These are phyloP conservation scores for Cyclotella choctawhatcheeana DNA, from an alignment of 108 stramenopile genomes.

Conservation along the genomic window DNA sequence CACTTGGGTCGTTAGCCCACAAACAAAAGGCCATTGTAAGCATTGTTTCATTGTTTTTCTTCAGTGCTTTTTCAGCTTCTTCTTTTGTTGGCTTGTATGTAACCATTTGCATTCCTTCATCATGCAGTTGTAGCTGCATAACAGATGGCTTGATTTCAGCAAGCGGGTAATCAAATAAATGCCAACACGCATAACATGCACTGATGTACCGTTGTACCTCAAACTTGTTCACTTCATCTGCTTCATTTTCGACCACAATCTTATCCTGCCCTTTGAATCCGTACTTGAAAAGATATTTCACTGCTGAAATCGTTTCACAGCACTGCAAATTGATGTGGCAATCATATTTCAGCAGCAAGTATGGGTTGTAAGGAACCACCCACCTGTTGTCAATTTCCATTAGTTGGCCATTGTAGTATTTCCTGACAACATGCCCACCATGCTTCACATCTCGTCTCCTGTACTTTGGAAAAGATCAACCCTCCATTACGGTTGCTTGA, in stretches of 20 bases:
- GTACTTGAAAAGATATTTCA: conserved; percentile 29
- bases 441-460: background rate
- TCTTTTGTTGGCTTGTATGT: background rate
- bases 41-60: background rate
- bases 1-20: background rate
- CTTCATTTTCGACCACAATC: conserved; percentile 2
- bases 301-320: conserved; percentile 14
- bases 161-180: background rate
- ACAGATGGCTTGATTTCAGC: conserved; percentile 1
- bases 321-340: conserved; percentile 42
- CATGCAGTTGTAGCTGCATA: background rate
- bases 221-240: conserved; percentile 14
- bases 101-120: conserved; percentile 2
- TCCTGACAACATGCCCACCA: background rate
- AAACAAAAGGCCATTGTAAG: background rate
- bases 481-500: background rate
- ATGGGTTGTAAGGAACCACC: conserved; percentile 27
- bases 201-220: background rate
- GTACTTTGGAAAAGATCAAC: background rate
- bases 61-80: background rate
- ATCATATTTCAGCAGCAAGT: conserved; percentile 6
- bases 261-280: conserved; percentile 14
- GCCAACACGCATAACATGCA: background rate
- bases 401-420: background rate
- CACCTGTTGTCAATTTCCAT: conserved; percentile 12